phyloP scores from a whole-genome alignment of 805 yeast species.

The Metschnikowia rubicola region DNA sequence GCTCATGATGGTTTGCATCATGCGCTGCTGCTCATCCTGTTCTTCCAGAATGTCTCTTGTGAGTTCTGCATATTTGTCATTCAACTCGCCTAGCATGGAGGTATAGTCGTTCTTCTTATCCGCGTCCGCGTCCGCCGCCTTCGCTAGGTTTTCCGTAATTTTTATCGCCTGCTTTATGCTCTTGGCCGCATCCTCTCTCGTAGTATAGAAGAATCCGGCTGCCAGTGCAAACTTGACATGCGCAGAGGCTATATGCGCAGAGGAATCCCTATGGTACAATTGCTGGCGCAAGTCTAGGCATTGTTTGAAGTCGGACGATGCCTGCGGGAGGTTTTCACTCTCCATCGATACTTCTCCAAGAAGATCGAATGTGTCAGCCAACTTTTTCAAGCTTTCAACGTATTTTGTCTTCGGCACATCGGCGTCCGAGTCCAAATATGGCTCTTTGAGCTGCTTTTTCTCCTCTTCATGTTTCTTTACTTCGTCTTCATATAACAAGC shows the following conservation, averaged over 20 bases:
- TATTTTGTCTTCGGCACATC: conserved; percentile 32
- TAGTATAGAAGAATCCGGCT: conserved; percentile 55
- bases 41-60: conserved; percentile 49
- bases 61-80: conserved; percentile 54
- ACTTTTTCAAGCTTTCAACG: conserved; percentile 43
- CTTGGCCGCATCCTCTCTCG: conserved; percentile 49
- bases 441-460: conserved; percentile 11
- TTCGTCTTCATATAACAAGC: conserved; percentile 53
- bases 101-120: conserved; percentile 38
- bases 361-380: conserved; percentile 73
- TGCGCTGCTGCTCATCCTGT: conserved; percentile 47
- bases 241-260: conserved; percentile 68
- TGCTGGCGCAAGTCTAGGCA: conserved; percentile 53
- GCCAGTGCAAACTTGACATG: conserved; percentile 81
- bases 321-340: conserved; percentile 80
- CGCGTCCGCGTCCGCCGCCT: conserved; percentile 29
- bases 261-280: conserved; percentile 45
- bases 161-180: conserved; percentile 53
- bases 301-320: conserved; percentile 62
- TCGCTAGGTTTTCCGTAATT: conserved; percentile 22
- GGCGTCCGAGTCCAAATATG: conserved; percentile 30
- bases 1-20: conserved; percentile 53
- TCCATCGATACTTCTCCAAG: conserved; percentile 90
- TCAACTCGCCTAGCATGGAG: conserved; percentile 54
- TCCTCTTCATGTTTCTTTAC: conserved; percentile 30